A percentile compares a stretch with the other conserved stretches of the same genome.
These are phyloP conservation scores for Closterium sp. DNA, from an alignment of 139 green algal species.

Conservation along the genomic window DNA sequence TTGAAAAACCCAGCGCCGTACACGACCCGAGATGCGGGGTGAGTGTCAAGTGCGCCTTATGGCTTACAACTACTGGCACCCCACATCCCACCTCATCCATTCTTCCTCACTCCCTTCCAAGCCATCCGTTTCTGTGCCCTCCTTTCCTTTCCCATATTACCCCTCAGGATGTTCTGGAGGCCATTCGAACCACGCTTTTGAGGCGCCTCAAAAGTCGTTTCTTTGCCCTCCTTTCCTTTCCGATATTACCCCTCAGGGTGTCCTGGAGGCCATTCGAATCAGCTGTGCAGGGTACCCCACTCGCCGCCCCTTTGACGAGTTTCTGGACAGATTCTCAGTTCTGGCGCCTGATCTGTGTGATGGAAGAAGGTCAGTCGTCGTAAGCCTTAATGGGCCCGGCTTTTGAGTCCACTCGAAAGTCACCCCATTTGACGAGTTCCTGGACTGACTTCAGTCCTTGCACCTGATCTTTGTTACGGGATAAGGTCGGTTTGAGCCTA, in stretches of 20 bases:
- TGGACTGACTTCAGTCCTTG: background rate
- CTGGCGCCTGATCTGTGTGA: constrained; percentile 61
- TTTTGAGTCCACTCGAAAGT: too few species aligned
- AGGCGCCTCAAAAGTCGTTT: constrained; percentile 93
- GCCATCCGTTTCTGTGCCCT: too few species aligned
- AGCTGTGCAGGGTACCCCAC: constrained; percentile 89
- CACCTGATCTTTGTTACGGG: background rate
- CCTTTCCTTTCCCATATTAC: background rate
- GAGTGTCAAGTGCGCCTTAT: too few species aligned
- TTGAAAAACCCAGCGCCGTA: too few species aligned
- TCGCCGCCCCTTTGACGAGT: constrained; percentile 81
- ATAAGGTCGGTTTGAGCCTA: too few species aligned
- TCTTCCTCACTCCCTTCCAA: background rate
- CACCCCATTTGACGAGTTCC: too few species aligned
- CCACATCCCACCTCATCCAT: background rate
- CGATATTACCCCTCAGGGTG: constrained; percentile 57
- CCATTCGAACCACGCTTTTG: constrained; percentile 90
- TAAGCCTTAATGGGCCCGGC: too few species aligned
- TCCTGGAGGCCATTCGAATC: constrained; percentile 97
- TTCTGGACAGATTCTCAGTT: constrained; percentile 91
- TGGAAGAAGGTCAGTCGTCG: background rate
- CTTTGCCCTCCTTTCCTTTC: constrained; percentile 56
- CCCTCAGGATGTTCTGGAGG: constrained; percentile 85
- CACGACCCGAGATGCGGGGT: too few species aligned
- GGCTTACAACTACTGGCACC: too few species aligned